Base-by-base conservation (phyloP, 176 grass and related monocot species). In the Melocanna baccifera region DNA sequence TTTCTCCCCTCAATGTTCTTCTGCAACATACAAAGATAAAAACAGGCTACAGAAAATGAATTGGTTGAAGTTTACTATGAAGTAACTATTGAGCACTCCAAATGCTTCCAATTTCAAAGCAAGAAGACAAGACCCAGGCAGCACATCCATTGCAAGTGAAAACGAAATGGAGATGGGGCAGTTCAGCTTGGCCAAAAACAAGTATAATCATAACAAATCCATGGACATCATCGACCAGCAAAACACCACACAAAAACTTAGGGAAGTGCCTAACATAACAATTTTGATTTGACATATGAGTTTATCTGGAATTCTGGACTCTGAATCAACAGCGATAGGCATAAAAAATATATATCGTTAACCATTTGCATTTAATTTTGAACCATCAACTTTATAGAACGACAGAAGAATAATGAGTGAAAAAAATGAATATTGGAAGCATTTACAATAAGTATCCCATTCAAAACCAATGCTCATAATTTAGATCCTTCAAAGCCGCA, bases 1-100 rank as follows among this genome's bases (percentile, higher is more conserved):
- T 91, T 91, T 62, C 78, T 77, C 42, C 85, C 89, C 81, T 91
- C 85, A 19, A 91, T 91, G 20, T 90, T 83, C 37, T 87, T 87
- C 88, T 90, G 88, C 62, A 79, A 83, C 26, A 74, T 50, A 39
- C 20, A 81, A 12, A 52, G 76, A 80, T 7, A 67, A 69, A 75
- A 69, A 80, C 43, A 75, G 20, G 67, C 82, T 77, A 90, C 72
- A 71, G 19, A 84, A 79, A 86, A 86, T 45, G 46, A 84, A 73
- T 59, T 47, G 3, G 43, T 12, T 72, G 34, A 52, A 53, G 26
- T 52, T 78, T 47, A 16, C 23, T 46, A 56, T 37, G 69, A 75
- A 71, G 34, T 29, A 58, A 81, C 51, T 19, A 76, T 42, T 29
- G n/a, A 68, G 16, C 10, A 56, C 26, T 68, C 36, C 9, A 57